phyloP scores from a whole-genome alignment of 2,329 filamentous ascomycete genomes.

The Chaetomiaceae sp. region DNA sequence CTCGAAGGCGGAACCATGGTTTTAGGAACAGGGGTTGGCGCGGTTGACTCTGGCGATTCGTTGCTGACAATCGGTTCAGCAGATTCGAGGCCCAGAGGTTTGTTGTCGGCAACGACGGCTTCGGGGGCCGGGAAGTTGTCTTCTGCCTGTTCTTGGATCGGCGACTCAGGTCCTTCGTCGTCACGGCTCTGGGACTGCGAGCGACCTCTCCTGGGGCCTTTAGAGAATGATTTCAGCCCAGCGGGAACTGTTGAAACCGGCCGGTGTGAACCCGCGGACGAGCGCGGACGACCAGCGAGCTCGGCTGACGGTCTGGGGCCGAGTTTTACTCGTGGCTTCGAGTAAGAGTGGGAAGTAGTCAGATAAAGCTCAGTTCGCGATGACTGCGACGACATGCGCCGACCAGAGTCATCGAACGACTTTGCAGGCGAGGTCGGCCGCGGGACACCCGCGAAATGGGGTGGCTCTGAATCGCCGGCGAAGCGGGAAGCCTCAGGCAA shows the following conservation, averaged over 20 bases:
- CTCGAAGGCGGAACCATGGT: conserved; percentile 33
- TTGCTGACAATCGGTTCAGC: conserved; percentile 32
- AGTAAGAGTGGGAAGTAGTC: conserved; percentile 43
- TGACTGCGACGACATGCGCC: conserved; percentile 48
- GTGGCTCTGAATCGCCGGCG: conserved; percentile 43
- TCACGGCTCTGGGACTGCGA: conserved; percentile 30
- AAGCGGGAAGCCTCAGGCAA: conserved; percentile 47
- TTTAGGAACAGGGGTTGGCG: conserved; percentile 40
- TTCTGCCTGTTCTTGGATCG: conserved; percentile 34
- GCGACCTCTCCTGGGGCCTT: conserved; percentile 48
- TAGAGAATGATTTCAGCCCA: conserved; percentile 66
- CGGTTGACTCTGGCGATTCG: conserved; percentile 36
- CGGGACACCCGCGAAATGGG: conserved; percentile 44
- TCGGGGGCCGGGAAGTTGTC: conserved; percentile 34
- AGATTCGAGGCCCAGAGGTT: conserved; percentile 23
- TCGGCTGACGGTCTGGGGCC: conserved; percentile 77
- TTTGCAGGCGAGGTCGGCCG: conserved; percentile 40
- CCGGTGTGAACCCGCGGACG: conserved; percentile 54
- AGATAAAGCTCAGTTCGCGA: conserved; percentile 45
- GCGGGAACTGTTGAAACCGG: conserved; percentile 75
- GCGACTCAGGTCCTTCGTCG: conserved; percentile 27
- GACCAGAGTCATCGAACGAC: conserved; percentile 36
- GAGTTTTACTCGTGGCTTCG: conserved; percentile 80
- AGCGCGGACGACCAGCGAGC: conserved; percentile 54
- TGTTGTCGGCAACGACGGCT: conserved; percentile 29